Conservation (phyloP, 2,329 filamentous ascomycete species). For the Fonsecaea erecta region DNA sequence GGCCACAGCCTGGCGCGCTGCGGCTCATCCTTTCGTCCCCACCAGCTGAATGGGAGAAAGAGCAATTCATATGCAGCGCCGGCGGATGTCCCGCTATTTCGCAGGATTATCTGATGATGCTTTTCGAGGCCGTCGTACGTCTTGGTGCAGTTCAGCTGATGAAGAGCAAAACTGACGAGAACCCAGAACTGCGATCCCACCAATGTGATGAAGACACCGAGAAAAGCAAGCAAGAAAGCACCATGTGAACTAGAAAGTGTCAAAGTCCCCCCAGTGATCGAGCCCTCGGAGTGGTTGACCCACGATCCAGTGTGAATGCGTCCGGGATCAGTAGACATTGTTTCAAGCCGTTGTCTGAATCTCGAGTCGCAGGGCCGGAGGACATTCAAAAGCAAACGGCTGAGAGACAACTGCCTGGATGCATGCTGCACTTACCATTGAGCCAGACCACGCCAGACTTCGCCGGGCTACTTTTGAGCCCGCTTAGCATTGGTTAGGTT, state of each 20-base stretch:
- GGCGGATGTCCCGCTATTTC: conserved; percentile 38
- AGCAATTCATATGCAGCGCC: conserved; percentile 23
- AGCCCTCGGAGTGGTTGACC: conserved; percentile 39
- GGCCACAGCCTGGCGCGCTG: not conserved
- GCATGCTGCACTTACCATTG: not conserved
- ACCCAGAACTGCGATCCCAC: conserved; percentile 40
- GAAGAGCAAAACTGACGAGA: conserved; percentile 40
- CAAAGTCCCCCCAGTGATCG: conserved; percentile 38
- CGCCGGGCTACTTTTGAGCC: not conserved
- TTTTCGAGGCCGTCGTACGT: conserved; percentile 39
- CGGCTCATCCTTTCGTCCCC: not conserved
- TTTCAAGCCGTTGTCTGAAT: not conserved
- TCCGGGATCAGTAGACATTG: conserved; percentile 1
- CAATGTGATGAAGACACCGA: conserved; percentile 40
- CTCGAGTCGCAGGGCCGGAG: not conserved
- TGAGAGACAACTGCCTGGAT: not conserved
- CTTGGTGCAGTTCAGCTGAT: conserved; percentile 34
- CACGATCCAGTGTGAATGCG: conserved; percentile 38
- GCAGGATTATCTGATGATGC: conserved; percentile 43
- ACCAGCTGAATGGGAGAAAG: not conserved
- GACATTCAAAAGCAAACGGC: too few relatives aligned
- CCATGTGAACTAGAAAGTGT: conserved; percentile 37
- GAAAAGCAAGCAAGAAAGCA: conserved; percentile 38
- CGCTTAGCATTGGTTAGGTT: not conserved
- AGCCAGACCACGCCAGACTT: not conserved